Percentiles rank a stretch among this genome's conserved stretches.
phyloP scores from a whole-genome alignment of 2,329 filamentous ascomycete species.

The Alternaria hordeiaustralica region DNA sequence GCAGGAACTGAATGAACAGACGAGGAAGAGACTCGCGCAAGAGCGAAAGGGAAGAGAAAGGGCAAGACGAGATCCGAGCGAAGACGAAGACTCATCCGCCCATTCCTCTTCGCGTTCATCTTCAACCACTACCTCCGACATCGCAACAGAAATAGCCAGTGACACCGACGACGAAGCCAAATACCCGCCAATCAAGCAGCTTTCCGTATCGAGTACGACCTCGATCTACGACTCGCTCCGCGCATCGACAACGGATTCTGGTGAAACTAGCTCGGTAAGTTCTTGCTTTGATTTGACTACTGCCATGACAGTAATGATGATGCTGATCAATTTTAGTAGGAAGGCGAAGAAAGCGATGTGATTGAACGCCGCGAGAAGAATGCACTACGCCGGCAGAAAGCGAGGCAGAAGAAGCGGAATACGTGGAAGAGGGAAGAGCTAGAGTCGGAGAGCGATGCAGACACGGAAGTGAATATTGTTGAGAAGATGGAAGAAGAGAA shows the following conservation, averaged over 20 bases:
- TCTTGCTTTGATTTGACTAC: neutral
- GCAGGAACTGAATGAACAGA: neutral
- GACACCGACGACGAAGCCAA: neutral
- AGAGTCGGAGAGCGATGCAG: neutral
- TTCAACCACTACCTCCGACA: neutral
- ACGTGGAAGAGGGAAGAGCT: neutral
- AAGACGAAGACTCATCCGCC: too few species aligned
- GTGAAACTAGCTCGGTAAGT: neutral
- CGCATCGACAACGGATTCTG: neutral
- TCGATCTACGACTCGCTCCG: neutral
- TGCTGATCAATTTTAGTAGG: neutral
- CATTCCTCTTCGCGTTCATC: neutral
- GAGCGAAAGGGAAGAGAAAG: neutral
- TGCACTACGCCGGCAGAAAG: neutral
- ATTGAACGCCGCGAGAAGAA: slow-evolving; percentile 5
- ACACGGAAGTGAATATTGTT: neutral
- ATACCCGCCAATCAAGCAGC: neutral
- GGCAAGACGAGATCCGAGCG: neutral
- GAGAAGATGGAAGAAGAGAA: neutral
- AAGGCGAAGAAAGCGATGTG: slow-evolving; percentile 4
- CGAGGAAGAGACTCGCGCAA: neutral
- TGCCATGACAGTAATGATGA: neutral
- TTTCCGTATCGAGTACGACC: neutral
- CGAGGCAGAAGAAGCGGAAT: neutral
- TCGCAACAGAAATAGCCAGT: neutral